Conservation (phyloP, 306 rosid genomes). For the Ochetophila trinervis region DNA sequence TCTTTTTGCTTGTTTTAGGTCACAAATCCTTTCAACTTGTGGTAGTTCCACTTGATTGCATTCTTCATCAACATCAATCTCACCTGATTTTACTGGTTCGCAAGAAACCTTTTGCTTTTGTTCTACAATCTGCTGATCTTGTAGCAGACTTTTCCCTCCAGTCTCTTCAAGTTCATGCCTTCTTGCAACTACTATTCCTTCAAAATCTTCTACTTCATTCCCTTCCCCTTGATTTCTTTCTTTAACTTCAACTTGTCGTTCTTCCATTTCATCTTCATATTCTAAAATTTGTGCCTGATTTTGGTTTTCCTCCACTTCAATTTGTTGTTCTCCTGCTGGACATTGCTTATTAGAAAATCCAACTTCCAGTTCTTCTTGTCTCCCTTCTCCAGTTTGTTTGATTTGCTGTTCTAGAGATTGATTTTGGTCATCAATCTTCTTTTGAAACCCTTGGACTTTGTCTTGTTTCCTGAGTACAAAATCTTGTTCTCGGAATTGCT, state of each 20-base stretch:
- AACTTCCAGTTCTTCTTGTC: not conserved
- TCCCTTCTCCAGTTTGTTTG: not conserved
- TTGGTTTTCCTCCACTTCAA: not conserved
- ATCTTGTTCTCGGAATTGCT: not conserved
- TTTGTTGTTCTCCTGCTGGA: not conserved
- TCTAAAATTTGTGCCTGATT: not conserved
- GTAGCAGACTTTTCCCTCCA: not conserved
- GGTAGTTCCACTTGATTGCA: not conserved
- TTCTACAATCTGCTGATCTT: not conserved
- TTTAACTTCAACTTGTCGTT: not conserved
- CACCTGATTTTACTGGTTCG: not conserved
- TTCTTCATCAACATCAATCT: not conserved
- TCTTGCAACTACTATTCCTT: conserved; percentile 2
- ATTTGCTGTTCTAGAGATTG: conserved; percentile 1
- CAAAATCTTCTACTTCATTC: not conserved
- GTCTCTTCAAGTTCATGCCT: conserved; percentile 3
- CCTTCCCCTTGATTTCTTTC: conserved; percentile 2
- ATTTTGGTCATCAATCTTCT: conserved; percentile 10
- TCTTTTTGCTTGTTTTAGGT: too few species aligned
- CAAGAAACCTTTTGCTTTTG: not conserved
- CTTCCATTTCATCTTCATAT: not conserved
- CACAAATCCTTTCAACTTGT: too few species aligned
- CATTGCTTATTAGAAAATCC: not conserved
- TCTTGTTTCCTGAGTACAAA: not conserved
- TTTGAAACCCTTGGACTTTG: not conserved